A percentile compares a stretch with the other conserved stretches of the same genome.
phyloP scores from a whole-genome alignment of 164 flowering plant species.

The Saururus chinensis region DNA sequence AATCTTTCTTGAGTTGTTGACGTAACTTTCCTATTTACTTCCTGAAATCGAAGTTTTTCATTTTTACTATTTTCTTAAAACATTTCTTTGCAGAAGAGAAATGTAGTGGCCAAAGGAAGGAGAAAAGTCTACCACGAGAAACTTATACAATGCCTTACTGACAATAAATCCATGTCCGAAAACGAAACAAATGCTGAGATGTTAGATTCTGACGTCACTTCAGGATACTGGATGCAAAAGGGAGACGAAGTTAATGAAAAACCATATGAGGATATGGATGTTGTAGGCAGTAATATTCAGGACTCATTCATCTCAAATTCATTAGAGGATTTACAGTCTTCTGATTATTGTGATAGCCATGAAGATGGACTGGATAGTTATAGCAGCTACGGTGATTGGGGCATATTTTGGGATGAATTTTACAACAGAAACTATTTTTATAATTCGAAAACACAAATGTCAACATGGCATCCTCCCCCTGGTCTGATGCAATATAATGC shows the following conservation, averaged over 20 bases:
- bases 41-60: not conserved
- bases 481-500: constrained; percentile 42
- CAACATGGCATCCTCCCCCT: constrained; percentile 79
- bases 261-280: not conserved
- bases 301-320: not conserved
- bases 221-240: not conserved
- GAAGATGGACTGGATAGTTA: constrained; percentile 10
- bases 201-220: not conserved
- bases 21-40: not conserved
- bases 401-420: constrained; percentile 52
- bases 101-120: constrained; percentile 22
- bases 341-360: constrained; percentile 8
- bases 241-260: not conserved
- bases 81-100: constrained; percentile 27
- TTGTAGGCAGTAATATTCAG: not conserved
- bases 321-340: constrained; percentile 6
- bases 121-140: constrained; percentile 25
- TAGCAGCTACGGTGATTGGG: constrained; percentile 30
- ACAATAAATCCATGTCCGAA: constrained; percentile 7
- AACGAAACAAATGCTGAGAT: constrained; percentile 12
- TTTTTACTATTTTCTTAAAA: not conserved
- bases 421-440: constrained; percentile 61
- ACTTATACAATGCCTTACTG: not conserved
- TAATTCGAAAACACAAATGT: constrained; percentile 47
- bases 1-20: not conserved